Base-by-base conservation (phyloP, 2,329 filamentous ascomycete genomes). In the Aspergillus felis region DNA sequence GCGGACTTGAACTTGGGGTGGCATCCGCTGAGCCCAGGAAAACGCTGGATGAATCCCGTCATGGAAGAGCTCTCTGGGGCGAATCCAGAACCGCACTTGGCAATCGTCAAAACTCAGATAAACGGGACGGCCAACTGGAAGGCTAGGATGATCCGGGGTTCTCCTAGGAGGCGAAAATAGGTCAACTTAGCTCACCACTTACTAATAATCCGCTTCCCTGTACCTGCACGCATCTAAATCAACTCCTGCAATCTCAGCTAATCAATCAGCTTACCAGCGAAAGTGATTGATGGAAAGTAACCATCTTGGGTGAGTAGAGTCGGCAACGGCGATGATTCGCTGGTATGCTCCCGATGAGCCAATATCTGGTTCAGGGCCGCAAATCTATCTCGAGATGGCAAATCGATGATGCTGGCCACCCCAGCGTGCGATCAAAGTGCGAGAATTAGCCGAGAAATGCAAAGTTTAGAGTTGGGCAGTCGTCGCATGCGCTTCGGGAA, bases 71-170 rank as follows among this genome's bases (percentile, higher is more conserved):
- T 27, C 14, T 25, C 38, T 47, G 44, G n/a, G 48, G 44, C 28
- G 41, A 57, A 25, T 29, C 32, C 51, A 22, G 27, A 32, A 57
- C 55, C 44, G 32, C 38, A 55, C 32, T 7, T 5, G 32, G 32
- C 14, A 38, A 38, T 17, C 2, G 5, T 7, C 32, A 6, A 38
- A 38, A 38, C 32, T 38, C 32, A 38, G 32, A 38, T 44, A 44
- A 10, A 9, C n/a, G 3, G 22, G 3, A 44, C 5, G 17, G 41
- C 41, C 41, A 51, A 42, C 24, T 25, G 48, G 47, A n/a, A 44
- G 42, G 50, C 51, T 28, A 27, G 35, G 46, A 38, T 32, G 41
- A 54, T 52, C 51, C 47, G 50, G 47, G 29, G 51, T 54, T 59
- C 54, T 50, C 17, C 22, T 22, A 17, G 32, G 51, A 44, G 41